These are phyloP conservation scores for Pythium apleroticum DNA, from an alignment of 352 stramenopile genomes.

Conservation along the genomic window DNA sequence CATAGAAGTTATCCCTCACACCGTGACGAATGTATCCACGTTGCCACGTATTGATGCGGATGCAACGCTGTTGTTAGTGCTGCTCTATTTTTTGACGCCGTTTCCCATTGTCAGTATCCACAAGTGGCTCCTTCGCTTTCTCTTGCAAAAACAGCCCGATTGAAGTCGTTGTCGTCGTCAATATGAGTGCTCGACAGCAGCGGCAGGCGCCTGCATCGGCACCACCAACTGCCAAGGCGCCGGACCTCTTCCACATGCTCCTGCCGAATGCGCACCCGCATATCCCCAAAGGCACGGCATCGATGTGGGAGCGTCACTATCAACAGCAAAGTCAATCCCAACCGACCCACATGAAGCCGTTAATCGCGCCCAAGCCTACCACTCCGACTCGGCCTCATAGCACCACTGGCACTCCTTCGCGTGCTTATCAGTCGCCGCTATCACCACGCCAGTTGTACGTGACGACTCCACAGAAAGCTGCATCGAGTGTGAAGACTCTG, in stretches of 20 bases:
- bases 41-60: background rate
- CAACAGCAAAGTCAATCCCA: conserved; percentile 28
- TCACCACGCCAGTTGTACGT: background rate
- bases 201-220: conserved; percentile 6
- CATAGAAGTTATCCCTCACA: background rate
- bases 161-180: background rate
- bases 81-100: conserved; percentile 4
- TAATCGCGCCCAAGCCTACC: background rate
- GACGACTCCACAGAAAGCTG: background rate
- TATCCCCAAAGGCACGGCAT: conserved; percentile 30
- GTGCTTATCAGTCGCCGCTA: background rate
- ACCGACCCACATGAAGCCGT: background rate
- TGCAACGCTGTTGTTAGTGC: background rate
- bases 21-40: background rate
- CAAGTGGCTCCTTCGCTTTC: no score
- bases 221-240: background rate
- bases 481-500: background rate
- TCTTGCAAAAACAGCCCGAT: background rate
- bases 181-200: background rate
- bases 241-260: conserved; percentile 38
- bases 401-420: background rate
- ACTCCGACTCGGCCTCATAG: conserved; percentile 18
- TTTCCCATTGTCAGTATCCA: background rate
- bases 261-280: conserved; percentile 36
- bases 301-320: conserved; percentile 38